Evolutionary conservation across 192 early-diverging fungal species (phyloP).

Genomic region (Podila verticillata): DNA sequence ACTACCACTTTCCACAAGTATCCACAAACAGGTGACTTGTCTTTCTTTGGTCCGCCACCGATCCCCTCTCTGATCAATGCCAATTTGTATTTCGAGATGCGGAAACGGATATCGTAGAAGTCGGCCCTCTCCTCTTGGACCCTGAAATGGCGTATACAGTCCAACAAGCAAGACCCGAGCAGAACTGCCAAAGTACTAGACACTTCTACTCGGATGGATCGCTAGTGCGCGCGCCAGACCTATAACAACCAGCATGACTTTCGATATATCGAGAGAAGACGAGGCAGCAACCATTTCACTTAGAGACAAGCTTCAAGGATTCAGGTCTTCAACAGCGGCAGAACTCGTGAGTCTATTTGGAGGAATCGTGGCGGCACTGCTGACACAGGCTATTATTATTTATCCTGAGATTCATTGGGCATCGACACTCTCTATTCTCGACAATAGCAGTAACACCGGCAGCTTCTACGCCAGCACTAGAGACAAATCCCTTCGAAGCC

Average conservation of each 20-base stretch:
- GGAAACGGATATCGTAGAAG: no score
- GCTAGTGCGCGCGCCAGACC: not conserved
- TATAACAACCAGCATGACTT: constrained; percentile 1
- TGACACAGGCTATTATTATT: not conserved
- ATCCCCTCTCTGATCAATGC: no score
- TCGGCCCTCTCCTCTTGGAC: no score
- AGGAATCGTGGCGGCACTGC: not conserved
- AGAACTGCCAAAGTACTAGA: no score
- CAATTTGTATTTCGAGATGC: no score
- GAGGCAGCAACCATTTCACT: not conserved
- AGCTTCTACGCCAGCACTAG: not conserved
- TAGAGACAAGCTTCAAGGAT: not conserved
- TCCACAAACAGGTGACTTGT: no score
- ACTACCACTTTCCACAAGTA: no score
- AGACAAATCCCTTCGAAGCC: constrained; percentile 2
- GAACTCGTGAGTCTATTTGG: constrained; percentile 3
- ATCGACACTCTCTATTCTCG: not conserved
- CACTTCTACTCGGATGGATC: not conserved
- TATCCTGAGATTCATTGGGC: not conserved
- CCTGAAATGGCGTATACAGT: not conserved
- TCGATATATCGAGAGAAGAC: not conserved
- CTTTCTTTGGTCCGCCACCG: no score
- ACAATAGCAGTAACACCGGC: not conserved
- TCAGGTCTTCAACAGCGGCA: constrained; percentile 6
- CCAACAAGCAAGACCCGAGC: not conserved